These are phyloP conservation scores for Mycena citricolor DNA, from an alignment of 1,284 basidiomycete genomes.

Conservation along the genomic window DNA sequence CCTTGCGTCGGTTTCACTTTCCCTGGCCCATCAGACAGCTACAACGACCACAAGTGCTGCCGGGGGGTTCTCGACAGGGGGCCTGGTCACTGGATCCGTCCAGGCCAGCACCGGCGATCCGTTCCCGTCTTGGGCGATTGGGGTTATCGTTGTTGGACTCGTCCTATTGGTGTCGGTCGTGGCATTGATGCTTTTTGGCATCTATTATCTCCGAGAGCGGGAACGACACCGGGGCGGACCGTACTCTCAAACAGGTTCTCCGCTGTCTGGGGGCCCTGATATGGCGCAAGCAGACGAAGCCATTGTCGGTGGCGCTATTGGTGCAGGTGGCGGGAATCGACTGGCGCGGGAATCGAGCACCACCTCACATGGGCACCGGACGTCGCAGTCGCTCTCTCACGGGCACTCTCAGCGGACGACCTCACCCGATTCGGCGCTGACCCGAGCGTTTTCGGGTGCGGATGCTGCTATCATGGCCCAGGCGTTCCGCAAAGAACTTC, in stretches of 20 bases:
- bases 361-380: constrained; percentile 33
- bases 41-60: constrained; percentile 27
- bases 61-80: constrained; percentile 15
- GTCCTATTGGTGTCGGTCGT: constrained; percentile 68
- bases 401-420: constrained; percentile 55
- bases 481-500: constrained; percentile 77
- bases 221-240: constrained; percentile 42
- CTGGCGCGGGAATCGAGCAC: constrained; percentile 31
- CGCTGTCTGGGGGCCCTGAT: constrained; percentile 5
- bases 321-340: constrained; percentile 30
- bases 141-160: constrained; percentile 78
- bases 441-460: constrained; percentile 71
- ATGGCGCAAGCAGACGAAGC: constrained; percentile 39
- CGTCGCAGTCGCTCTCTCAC: constrained; percentile 60
- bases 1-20: too few species aligned
- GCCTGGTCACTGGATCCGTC: constrained; percentile 41
- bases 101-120: constrained; percentile 41
- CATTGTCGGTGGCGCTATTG: constrained; percentile 49
- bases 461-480: constrained; percentile 87
- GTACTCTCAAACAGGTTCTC: too few species aligned
- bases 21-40: too few species aligned
- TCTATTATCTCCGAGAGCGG: constrained; percentile 64
- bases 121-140: constrained; percentile 86
- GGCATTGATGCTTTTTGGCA: constrained; percentile 45
- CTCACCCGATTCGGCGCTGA: constrained; percentile 64